These are phyloP conservation scores for Ceratonia siliqua DNA, from an alignment of 306 rosid genomes.

Conservation along the genomic window DNA sequence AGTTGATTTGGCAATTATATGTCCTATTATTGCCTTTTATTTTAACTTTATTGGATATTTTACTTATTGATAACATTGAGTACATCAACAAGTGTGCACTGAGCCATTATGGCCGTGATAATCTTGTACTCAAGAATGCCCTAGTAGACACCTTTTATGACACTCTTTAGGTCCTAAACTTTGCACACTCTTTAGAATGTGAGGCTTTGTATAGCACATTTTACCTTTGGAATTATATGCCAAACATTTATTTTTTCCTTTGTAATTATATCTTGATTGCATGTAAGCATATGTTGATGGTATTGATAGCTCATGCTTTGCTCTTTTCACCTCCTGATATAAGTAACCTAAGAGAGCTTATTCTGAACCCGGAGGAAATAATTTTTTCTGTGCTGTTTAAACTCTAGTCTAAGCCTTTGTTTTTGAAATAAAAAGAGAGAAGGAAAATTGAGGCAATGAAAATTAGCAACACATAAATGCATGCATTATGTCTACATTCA, in stretches of 20 bases:
- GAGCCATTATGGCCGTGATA: neutral
- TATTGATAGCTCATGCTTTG: neutral
- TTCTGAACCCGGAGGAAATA: neutral
- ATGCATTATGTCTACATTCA: neutral
- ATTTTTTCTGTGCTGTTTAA: neutral
- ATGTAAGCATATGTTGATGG: neutral
- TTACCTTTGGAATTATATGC: neutral
- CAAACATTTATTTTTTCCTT: neutral
- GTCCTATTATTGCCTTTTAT: neutral
- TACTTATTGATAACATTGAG: neutral
- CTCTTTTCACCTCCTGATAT: neutral
- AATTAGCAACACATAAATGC: neutral
- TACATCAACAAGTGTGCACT: neutral
- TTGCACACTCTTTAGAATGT: neutral
- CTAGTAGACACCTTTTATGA: neutral
- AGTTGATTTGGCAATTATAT: slow-evolving; percentile 10
- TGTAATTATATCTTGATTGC: neutral
- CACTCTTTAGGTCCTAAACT: neutral
- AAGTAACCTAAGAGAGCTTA: neutral
- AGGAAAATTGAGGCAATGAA: too few relatives aligned
- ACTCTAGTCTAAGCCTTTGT: neutral
- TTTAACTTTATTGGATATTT: neutral
- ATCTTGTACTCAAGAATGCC: neutral
- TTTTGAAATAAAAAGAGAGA: too few relatives aligned
- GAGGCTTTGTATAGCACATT: neutral